Evolutionary conservation across 768 basidiomycete species (phyloP), one percentile per base, ranked within the genome.

Genomic region (Kwoniella heveanensis): DNA sequence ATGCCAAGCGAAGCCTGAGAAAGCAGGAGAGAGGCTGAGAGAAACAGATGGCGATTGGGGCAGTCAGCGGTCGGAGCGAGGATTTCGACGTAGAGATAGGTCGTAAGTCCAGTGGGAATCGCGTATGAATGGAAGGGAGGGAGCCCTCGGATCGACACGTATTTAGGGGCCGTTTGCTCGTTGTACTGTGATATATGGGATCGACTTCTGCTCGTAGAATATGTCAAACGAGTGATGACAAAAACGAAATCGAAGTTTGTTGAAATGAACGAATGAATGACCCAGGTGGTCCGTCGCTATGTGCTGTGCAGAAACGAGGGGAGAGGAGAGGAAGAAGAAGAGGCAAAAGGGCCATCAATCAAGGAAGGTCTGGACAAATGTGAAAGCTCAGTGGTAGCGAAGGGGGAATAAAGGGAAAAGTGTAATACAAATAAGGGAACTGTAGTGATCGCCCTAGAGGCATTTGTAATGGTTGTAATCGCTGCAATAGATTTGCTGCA

Each of bases 201-300:
- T 9, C 29, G 52, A 54, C 19, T 7, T 54, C 15, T 30, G 21
- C 4, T 7, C 19, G 29, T 6, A 2, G 10, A 30, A 54, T n/a
- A n/a, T 30, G 52, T 26, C 26, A 29, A 54, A 54, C 21, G 52
- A 54, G 30, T 5, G 52, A 27, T 54, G 29, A 13, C 29, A 5
- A 32, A 5, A 32, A 32, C 13, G 32, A 32, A 6, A 13, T 32
- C 32, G 32, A 32, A 32, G 32, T 32, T n/a, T n/a, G n/a, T n/a
- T 32, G 32, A 6, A 32, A 55, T 37, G 54, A 55, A 22, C 2
- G 21, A 22, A 36, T 13, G 39, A 7, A 37, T 8, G 24, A 24
- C 9, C 2, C 17, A 15, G 10, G 49, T 29, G 22, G 39, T 55
- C 27, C 24, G 30, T 55, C 54, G 54, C 54, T 55, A 55, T 55